Evolutionary conservation across 306 rosid genomes (phyloP).

Genomic region (Aeschynomene evenia): DNA sequence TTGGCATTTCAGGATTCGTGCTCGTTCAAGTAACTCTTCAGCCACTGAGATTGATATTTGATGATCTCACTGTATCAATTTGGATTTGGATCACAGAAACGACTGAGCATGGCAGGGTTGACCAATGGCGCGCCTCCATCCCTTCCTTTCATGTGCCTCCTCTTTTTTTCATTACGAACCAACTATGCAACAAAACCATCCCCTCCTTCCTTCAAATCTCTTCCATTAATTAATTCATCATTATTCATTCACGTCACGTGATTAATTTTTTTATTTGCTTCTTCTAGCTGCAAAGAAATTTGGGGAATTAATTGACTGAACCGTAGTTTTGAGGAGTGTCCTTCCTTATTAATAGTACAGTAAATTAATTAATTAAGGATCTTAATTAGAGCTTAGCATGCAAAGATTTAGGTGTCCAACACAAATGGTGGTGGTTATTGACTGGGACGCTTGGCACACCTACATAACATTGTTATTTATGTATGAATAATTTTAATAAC

Average conservation of each 20-base stretch:
- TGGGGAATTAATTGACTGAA: background rate
- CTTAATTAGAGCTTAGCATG: conserved; percentile 22
- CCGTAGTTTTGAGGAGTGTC: background rate
- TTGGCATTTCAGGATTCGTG: background rate
- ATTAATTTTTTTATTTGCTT: background rate
- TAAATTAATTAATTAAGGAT: conserved; percentile 8
- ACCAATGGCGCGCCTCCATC: background rate
- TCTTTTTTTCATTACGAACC: background rate
- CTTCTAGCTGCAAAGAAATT: background rate
- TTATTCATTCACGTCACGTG: too few relatives aligned
- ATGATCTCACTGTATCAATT: conserved; percentile 1
- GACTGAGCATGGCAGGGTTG: conserved; percentile 1
- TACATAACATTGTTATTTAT: background rate
- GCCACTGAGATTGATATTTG: background rate
- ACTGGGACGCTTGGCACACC: background rate
- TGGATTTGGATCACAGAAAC: conserved; percentile 13
- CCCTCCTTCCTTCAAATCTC: background rate
- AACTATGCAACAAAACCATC: background rate
- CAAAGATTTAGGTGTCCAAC: conserved; percentile 20
- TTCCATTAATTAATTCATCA: background rate
- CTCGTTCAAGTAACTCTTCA: background rate
- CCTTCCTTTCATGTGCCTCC: conserved; percentile 11
- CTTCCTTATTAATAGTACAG: background rate
- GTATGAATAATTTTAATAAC: too few relatives aligned
- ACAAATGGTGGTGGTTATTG: conserved; percentile 26